Evolutionary conservation across 768 basidiomycete genomes (phyloP).

Genomic region (Suillus decipiens): DNA sequence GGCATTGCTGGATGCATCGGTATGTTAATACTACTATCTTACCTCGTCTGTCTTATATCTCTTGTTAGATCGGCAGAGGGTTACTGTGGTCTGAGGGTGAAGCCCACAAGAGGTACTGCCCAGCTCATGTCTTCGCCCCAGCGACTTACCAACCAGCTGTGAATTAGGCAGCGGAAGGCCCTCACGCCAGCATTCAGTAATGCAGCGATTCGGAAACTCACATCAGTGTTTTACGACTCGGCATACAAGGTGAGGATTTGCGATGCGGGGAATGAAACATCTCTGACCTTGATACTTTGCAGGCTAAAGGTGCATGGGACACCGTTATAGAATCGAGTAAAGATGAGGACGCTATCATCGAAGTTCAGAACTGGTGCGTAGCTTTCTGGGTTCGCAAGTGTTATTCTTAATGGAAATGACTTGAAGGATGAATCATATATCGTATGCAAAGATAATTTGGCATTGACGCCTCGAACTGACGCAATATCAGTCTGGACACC

Average conservation of each 20-base stretch:
- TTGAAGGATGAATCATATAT: conserved; percentile 46
- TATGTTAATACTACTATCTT: conserved; percentile 5
- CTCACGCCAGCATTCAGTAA: conserved; percentile 45
- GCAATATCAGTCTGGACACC: conserved; percentile 38
- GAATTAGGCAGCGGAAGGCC: conserved; percentile 36
- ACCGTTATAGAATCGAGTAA: conserved; percentile 24
- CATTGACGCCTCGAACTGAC: neutral
- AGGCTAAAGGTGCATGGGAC: conserved; percentile 37
- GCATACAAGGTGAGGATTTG: conserved; percentile 39
- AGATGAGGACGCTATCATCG: conserved; percentile 37
- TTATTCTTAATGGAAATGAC: neutral
- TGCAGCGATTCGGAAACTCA: conserved; percentile 39
- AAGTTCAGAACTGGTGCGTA: conserved; percentile 49
- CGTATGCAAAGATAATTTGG: conserved; percentile 19
- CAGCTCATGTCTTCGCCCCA: conserved; percentile 12
- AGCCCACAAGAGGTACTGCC: conserved; percentile 41
- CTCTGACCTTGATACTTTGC: neutral
- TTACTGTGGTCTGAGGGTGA: conserved; percentile 39
- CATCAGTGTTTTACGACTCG: conserved; percentile 41
- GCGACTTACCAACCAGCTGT: conserved; percentile 17
- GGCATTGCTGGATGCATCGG: conserved; percentile 29
- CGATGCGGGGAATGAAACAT: neutral
- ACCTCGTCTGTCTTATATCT: neutral
- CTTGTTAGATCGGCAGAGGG: conserved; percentile 29
- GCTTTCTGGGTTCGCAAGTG: neutral